Evolutionary conservation across 2,329 filamentous ascomycete species (phyloP).

Genomic region (Lizonia empirigonia): DNA sequence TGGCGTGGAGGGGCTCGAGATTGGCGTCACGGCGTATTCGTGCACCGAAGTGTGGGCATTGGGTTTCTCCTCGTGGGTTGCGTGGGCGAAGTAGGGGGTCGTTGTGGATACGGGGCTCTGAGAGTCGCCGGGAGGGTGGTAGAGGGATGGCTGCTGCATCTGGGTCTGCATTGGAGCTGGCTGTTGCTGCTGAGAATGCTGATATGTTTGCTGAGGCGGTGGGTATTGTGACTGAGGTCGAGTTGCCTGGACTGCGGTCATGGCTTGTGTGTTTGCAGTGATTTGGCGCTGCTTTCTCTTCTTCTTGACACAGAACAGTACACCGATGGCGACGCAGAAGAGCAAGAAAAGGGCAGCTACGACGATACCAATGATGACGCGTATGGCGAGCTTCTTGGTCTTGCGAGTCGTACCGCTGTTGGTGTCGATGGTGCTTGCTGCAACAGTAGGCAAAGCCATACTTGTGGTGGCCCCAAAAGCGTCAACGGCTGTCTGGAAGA

Average conservation of each 20-base stretch:
- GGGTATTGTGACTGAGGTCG: conserved; percentile 23
- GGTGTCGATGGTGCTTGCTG: conserved; percentile 20
- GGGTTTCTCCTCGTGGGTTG: conserved; percentile 22
- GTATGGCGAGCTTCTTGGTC: conserved; percentile 25
- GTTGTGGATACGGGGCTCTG: conserved; percentile 11
- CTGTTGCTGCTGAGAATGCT: conserved; percentile 8
- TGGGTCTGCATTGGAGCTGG: conserved; percentile 3
- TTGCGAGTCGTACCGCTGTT: conserved; percentile 4
- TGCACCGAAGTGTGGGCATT: conserved; percentile 24
- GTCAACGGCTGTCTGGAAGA: conserved; percentile 24
- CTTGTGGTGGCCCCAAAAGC: conserved; percentile 19
- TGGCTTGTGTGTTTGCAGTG: conserved; percentile 21
- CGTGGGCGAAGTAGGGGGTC: conserved; percentile 19
- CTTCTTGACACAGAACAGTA: conserved; percentile 29
- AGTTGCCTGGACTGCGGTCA: conserved; percentile 23
- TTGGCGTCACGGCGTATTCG: conserved; percentile 22
- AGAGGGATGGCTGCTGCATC: conserved; percentile 1
- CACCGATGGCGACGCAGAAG: conserved; percentile 21
- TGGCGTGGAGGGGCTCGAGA: conserved; percentile 32
- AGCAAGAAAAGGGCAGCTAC: conserved; percentile 26
- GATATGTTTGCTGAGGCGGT: conserved; percentile 13
- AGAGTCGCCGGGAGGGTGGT: conserved; percentile 1
- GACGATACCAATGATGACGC: conserved; percentile 29
- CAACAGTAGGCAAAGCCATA: conserved; percentile 25
- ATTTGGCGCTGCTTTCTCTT: conserved; percentile 28